A percentile compares a stretch with the other conserved stretches of the same genome.
Evolutionary conservation across 2,329 filamentous ascomycete species (phyloP).

Genomic region (Hymenoscyphus scutula): DNA sequence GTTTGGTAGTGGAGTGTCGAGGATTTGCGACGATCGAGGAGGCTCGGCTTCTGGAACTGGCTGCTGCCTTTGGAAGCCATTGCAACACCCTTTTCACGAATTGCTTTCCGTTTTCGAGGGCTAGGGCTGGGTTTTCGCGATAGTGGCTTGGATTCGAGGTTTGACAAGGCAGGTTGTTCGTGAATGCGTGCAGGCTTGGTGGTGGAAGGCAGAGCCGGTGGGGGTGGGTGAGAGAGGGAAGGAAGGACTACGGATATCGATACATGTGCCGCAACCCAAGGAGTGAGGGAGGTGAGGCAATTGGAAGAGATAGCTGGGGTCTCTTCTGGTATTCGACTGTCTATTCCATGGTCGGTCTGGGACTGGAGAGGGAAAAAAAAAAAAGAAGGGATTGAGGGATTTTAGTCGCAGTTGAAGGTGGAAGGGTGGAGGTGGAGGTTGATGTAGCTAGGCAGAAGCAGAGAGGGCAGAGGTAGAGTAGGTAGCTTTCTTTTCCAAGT

Average conservation of each 20-base stretch:
- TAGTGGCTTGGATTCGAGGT: background rate
- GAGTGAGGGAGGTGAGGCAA: background rate
- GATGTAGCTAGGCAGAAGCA: too few relatives aligned
- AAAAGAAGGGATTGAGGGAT: background rate
- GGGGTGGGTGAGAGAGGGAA: background rate
- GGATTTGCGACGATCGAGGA: slow-evolving; percentile 36
- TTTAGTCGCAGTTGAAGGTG: background rate
- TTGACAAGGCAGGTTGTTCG: background rate
- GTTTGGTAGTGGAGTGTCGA: slow-evolving; percentile 70
- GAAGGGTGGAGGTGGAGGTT: background rate
- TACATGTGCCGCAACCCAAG: background rate
- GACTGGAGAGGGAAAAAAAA: too few relatives aligned
- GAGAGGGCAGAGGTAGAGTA: too few relatives aligned
- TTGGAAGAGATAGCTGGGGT: background rate
- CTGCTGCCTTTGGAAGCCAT: slow-evolving; percentile 10
- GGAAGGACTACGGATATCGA: background rate
- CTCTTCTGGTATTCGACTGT: background rate
- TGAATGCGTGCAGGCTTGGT: background rate
- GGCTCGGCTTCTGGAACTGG: slow-evolving; percentile 8
- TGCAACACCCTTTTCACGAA: background rate
- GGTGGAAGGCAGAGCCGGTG: slow-evolving; percentile 3
- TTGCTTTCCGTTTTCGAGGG: background rate
- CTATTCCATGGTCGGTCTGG: background rate
- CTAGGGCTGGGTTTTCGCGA: background rate
- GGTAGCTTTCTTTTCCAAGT: background rate